Conservation (phyloP, 371 early-diverging fungal genomes). For the Chytridiales sp. region DNA sequence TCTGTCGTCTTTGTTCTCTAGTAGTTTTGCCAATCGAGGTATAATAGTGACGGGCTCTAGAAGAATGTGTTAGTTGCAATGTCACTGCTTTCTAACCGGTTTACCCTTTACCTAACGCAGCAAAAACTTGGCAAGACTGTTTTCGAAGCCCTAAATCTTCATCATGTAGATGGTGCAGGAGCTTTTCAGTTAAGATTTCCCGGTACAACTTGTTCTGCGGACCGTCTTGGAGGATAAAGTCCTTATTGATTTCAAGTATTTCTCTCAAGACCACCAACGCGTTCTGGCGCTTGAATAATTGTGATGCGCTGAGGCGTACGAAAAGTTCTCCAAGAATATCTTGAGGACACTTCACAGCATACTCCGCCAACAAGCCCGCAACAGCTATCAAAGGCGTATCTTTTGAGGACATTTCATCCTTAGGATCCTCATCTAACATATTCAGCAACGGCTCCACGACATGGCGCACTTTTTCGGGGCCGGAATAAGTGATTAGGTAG, state of each 20-base stretch:
- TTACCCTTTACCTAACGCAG: background rate
- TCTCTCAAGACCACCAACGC: background rate
- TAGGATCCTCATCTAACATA: constrained; percentile 1
- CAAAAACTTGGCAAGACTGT: background rate
- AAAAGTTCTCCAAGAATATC: background rate
- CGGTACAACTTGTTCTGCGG: background rate
- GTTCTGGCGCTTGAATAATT: background rate
- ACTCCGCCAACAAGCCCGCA: background rate
- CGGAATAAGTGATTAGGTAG: background rate
- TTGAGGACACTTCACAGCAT: background rate
- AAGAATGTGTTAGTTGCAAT: background rate
- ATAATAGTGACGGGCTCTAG: background rate
- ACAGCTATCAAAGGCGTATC: background rate
- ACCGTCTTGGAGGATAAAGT: background rate
- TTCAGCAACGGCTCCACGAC: constrained; percentile 6
- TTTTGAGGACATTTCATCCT: background rate
- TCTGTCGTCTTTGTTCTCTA: background rate
- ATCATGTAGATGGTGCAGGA: constrained; percentile 5
- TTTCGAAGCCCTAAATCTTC: constrained; percentile 1
- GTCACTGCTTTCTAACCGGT: too few relatives aligned
- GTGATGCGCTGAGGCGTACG: background rate
- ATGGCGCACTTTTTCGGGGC: background rate
- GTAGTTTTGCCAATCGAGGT: background rate
- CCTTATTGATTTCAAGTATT: background rate
- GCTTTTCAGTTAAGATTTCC: background rate